These are phyloP conservation scores for Bipolaris bicolor DNA, from an alignment of 2,329 filamentous ascomycete genomes.

Conservation along the genomic window DNA sequence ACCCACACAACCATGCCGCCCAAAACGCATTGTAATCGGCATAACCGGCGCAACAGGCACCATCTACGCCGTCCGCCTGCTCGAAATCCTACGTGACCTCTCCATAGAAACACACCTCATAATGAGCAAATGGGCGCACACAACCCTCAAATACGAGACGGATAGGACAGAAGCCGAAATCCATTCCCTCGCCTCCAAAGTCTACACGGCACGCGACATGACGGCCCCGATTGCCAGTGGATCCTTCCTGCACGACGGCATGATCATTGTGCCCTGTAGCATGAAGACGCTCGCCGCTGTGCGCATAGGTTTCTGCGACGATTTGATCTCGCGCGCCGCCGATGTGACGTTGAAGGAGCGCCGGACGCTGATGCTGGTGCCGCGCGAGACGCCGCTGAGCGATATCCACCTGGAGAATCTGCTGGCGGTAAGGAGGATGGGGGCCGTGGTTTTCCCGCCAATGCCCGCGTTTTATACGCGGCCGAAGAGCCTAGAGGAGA, in stretches of 20 bases:
- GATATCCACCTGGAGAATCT: neutral
- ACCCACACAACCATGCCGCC: neutral
- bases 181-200: conserved; percentile 1
- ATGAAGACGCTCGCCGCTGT: conserved; percentile 1
- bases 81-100: conserved; percentile 1
- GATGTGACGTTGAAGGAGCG: neutral
- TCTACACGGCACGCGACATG: neutral
- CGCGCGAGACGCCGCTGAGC: neutral
- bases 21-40: neutral
- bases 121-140: neutral
- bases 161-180: neutral
- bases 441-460: neutral
- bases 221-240: neutral
- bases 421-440: neutral
- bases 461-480: neutral
- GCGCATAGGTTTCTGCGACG: neutral
- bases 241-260: neutral
- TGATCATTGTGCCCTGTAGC: neutral
- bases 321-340: neutral
- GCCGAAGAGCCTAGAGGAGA: neutral
- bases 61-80: neutral
- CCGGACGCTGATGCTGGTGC: neutral
- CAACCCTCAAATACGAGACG: neutral
- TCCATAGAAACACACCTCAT: conserved; percentile 1
- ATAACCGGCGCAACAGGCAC: conserved; percentile 2